Evolutionary conservation across 2,329 filamentous ascomycete genomes (phyloP).

Genomic region (Talaromyces sp.): DNA sequence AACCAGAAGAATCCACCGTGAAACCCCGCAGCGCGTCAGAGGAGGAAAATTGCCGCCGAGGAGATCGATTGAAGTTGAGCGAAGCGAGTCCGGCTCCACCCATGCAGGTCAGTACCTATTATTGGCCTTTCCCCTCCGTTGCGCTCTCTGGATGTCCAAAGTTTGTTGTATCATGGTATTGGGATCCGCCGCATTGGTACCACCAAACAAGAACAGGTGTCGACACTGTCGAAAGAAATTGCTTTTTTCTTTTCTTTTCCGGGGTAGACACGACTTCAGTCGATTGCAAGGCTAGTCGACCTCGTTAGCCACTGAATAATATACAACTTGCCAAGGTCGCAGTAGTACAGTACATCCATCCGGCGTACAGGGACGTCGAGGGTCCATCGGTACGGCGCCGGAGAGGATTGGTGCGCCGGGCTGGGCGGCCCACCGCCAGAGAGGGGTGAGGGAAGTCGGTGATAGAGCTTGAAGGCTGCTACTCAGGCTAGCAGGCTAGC

Average conservation of each 20-base stretch:
- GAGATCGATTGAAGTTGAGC: not conserved
- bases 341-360: not conserved
- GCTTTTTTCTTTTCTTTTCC: not conserved
- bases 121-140: not conserved
- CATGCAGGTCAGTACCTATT: not conserved
- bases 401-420: not conserved
- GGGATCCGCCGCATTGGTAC: not conserved
- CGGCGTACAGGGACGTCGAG: not conserved
- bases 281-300: not conserved
- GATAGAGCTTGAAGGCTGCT: not conserved
- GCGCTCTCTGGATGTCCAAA: not conserved
- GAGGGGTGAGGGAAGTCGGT: not conserved
- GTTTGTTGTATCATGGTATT: not conserved
- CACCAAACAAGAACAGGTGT: not conserved
- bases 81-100: not conserved
- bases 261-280: not conserved
- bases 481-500: not conserved
- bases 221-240: not conserved
- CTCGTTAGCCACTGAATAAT: not conserved
- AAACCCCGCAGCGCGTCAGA: slow-evolving; percentile 25
- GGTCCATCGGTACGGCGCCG: not conserved
- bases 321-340: not conserved
- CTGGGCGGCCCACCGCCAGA: not conserved
- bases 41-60: slow-evolving; percentile 13
- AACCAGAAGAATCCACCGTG: not conserved